Conservation (phyloP, 371 early-diverging fungal species). For the Mortierella sp. region DNA sequence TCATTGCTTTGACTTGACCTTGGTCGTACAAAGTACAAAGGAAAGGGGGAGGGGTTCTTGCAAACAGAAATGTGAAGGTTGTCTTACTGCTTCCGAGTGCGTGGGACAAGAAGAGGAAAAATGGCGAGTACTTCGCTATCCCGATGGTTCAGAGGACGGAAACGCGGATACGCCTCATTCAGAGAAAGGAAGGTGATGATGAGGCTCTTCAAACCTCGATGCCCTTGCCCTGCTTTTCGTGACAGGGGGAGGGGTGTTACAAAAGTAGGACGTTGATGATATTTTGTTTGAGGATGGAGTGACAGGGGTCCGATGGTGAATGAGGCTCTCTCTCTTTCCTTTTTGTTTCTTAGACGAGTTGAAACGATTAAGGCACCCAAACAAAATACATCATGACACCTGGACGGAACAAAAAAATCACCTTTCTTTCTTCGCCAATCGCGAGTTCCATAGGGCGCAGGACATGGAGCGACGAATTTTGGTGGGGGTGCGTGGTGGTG, state of each 20-base stretch:
- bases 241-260: too few species aligned
- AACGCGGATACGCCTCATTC: neutral
- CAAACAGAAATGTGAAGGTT: neutral
- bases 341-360: neutral
- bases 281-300: too few species aligned
- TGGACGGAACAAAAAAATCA: neutral
- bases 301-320: neutral
- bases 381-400: neutral
- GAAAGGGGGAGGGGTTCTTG: neutral
- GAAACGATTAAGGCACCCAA: constrained; percentile 12
- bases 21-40: neutral
- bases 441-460: neutral
- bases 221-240: too few species aligned
- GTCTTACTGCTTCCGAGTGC: neutral
- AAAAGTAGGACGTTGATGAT: too few species aligned
- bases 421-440: neutral
- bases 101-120: too few species aligned
- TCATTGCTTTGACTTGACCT: neutral
- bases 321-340: neutral
- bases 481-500: too few species aligned
- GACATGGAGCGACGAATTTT: too few species aligned
- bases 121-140: too few species aligned
- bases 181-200: neutral
- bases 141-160: too few species aligned
- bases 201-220: too few species aligned